A percentile compares a stretch with the other conserved stretches of the same genome.
These are phyloP conservation scores for Trichoderma oligosporum DNA, from an alignment of 2,329 filamentous ascomycete species.

Conservation along the genomic window DNA sequence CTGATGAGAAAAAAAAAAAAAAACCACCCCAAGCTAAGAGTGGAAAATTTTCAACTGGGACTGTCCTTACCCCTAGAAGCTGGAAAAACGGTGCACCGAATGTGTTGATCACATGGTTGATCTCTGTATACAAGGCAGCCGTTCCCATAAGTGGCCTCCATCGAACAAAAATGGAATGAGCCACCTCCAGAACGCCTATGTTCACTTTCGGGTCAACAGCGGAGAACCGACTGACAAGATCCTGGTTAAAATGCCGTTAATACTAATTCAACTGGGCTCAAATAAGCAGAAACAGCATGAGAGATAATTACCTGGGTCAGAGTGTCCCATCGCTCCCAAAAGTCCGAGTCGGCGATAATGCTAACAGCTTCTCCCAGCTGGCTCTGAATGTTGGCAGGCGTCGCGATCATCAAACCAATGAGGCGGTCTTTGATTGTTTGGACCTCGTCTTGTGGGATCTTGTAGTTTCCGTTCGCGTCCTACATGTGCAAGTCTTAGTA, in stretches of 20 bases:
- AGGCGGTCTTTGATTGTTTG: slow-evolving; percentile 89
- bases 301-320: slow-evolving; percentile 63
- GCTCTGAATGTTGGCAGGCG: slow-evolving; percentile 80
- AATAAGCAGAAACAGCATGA: not conserved
- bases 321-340: slow-evolving; percentile 95
- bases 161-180: slow-evolving; percentile 94
- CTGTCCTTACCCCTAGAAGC: slow-evolving; percentile 62
- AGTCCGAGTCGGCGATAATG: slow-evolving; percentile 95
- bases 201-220: slow-evolving; percentile 79
- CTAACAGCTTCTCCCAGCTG: slow-evolving; percentile 96
- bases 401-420: slow-evolving; percentile 93
- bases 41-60: too few species aligned
- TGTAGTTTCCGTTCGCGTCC: slow-evolving; percentile 93
- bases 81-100: slow-evolving; percentile 82
- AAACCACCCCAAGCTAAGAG: too few species aligned
- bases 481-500: slow-evolving; percentile 30
- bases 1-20: not conserved
- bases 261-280: not conserved
- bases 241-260: slow-evolving; percentile 42
- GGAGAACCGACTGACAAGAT: slow-evolving; percentile 84
- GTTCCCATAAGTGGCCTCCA: slow-evolving; percentile 94
- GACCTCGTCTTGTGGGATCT: slow-evolving; percentile 78
- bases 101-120: slow-evolving; percentile 86
- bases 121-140: slow-evolving; percentile 88
- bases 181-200: slow-evolving; percentile 91